Base-by-base conservation (phyloP, 2,329 filamentous ascomycete species). In the Ophiostoma sp. region DNA sequence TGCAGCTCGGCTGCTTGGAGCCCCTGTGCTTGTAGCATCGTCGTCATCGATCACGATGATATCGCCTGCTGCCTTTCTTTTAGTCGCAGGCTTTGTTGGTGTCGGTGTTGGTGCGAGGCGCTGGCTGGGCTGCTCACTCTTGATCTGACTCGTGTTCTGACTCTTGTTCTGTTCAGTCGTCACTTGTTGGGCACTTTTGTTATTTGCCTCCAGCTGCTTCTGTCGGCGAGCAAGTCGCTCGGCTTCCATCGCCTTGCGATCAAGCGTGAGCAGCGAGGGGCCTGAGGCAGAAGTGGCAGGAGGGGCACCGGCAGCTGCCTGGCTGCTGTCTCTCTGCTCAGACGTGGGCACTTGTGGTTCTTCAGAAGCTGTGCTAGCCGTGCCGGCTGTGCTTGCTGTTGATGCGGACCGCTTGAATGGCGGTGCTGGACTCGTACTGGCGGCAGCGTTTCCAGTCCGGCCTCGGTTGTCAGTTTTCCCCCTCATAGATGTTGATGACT, bases 161-260 rank as follows among this genome's bases (percentile, higher is more conserved):
- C 6, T 27, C n/a, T n/a, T 6, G n/a, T 8, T 27, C 4, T 7
- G 36, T 11, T 17, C 36, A 6, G 33, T 35, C 11, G 57, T 35
- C 23, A 6, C 11, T 48, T 3, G 17, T 48, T n/a, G 17, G 3
- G 44, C 17, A 48, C 44, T 48, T 48, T 48, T 48, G 44, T 48
- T 48, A 13, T 67, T 35, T 7, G 70, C 69, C n/a, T 68, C 69
- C 15, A 70, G 68, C 48, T 72, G 85, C 78, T 94, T 91, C 62
- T 84, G 83, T 54, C 88, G 78, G 74, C 94, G 86, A 31, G 87
- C 89, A 17, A 96, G 84, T 57, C 94, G 88, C 77, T 96, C 93
- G 75, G 89, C 83, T 78, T 97, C 94, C 92, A 97, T 95, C 68
- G 87, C 86, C 78, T 89, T 92, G 48, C 94, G 86, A 80, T 97